Base-by-base conservation (phyloP, 140 eudicot species). In the Senecio squalidus region DNA sequence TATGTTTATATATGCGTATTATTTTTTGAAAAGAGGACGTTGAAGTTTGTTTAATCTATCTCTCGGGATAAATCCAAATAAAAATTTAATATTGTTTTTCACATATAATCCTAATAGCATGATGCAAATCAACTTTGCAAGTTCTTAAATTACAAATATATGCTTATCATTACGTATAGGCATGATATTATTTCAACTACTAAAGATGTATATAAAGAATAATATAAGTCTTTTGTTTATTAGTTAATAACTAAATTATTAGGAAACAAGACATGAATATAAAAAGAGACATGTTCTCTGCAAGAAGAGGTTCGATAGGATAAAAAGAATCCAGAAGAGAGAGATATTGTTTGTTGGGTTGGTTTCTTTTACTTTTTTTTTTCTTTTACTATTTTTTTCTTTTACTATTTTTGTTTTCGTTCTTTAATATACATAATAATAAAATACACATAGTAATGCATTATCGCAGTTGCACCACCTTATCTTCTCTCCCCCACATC, bases 281-380 rank as follows among this genome's bases (percentile, higher is more conserved):
- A n/a, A n/a, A n/a, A 83, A 69, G 80, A 50, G 79, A 72, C 88
- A 82, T 82, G 95, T 74, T 86, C 88, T 83, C 81, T 82, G 85
- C 80, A 76, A 67, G 86, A 86, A 77, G 87, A 79, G 72, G 93
- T 87, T 78, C 93, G 84, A 80, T 80, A 55, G 78, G 86, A 87
- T 87, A 86, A 80, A 80, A 80, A 80, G 86, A 77, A 80, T 68
- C 82, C 82, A 73, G 71, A 68, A 60, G 72, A 58, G 78, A 74
- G 76, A 84, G 88, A 86, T 78, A 58, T 80, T 87, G 80, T 70
- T 82, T 36, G 43, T 36, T 73, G 76, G 79, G 59, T n/a, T 73
- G 83, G 75, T 70, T 26, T 71, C 67, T 58, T 43, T 64, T 60
- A 68, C 66, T 60, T 47, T 46, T 46, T 8, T 15, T 38, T 15